Base-by-base conservation (phyloP, 2,329 filamentous ascomycete genomes). In the Sclerotinia glacialis region DNA sequence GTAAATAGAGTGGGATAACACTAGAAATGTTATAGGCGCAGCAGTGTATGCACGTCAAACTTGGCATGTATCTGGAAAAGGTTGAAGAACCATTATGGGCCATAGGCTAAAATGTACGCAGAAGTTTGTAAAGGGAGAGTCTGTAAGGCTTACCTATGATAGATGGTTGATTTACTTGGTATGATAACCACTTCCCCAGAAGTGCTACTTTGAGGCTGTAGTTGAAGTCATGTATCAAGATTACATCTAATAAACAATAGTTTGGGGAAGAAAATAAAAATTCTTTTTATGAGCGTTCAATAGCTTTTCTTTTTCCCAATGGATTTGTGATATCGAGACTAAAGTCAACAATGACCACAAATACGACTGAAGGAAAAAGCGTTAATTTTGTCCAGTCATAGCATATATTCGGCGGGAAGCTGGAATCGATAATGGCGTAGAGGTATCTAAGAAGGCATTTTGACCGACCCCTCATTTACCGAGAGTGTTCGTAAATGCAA, bases 21-120 rank as follows among this genome's bases (percentile, higher is more conserved):
- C 28, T 37, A 31, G 21, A 34, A 34, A 14, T 23, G 5, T 58
- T 26, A 26, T 64, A 58, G 52, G 52, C 59, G 46, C 62, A 56
- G 40, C 62, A 37, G 11, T 49, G 11, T 14, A 26, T 64, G 62
- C 62, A 64, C 62, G 59, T 52, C 59, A 62, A 46, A 62, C 46
- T 50, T 49, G 44, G 42, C 28, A 21, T 26, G 8, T 23, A 34
- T 47, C 12, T 59, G 26, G 23, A 16, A 6, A 31, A 44, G n/a
- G 23, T 58, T 44, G 55, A 58, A 58, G 23, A 44, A 42, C n/a
- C n/a, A 26, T 40, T 5, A 31, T n/a, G 21, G 28, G n/a, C 26
- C 9, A 40, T 16, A 63, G 34, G 52, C 50, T 64, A 49, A 56
- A 37, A 40, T 49, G n/a, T 28, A 21, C 55, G 49, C 50, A 44